phyloP scores from a whole-genome alignment of 345 rosid genomes.

The Ceriops decandra region DNA sequence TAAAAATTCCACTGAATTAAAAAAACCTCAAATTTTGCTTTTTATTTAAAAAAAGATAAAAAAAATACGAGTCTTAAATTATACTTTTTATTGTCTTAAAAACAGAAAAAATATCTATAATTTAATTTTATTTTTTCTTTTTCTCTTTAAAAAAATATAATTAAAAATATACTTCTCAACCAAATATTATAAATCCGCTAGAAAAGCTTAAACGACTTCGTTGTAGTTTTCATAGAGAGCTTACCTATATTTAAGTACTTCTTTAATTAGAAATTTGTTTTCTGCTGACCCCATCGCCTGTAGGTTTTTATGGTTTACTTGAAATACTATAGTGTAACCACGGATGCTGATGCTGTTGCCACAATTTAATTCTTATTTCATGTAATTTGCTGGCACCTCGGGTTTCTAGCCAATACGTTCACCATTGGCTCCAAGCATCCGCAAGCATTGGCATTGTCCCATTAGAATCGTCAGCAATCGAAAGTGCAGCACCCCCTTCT shows the following conservation, averaged over 20 bases:
- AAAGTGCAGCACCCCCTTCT: constrained; percentile 86
- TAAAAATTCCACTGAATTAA: too few relatives aligned
- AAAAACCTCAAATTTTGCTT: too few relatives aligned
- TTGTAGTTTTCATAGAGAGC: constrained; percentile 50
- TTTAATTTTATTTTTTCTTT: too few relatives aligned
- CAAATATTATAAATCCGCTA: too few relatives aligned
- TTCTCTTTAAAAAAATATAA: too few relatives aligned
- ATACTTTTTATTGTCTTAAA: too few relatives aligned
- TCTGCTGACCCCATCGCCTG: neutral
- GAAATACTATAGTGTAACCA: neutral
- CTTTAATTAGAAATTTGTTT: constrained; percentile 15
- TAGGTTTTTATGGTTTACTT: constrained; percentile 12
- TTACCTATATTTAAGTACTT: constrained; percentile 89
- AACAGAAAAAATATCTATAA: too few relatives aligned
- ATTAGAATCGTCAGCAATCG: constrained; percentile 87
- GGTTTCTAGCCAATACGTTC: constrained; percentile 81
- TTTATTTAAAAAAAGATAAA: neutral
- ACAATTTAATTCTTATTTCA: too few relatives aligned
- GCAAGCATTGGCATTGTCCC: constrained; percentile 84
- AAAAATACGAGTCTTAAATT: neutral
- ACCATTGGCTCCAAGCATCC: constrained; percentile 71
- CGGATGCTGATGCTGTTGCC: too few relatives aligned
- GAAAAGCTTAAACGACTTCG: too few relatives aligned
- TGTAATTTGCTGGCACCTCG: constrained; percentile 11
- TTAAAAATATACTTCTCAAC: too few relatives aligned